Evolutionary conservation across 176 grass and related monocot genomes (phyloP).

Genomic region (Calamus simplicifolius): DNA sequence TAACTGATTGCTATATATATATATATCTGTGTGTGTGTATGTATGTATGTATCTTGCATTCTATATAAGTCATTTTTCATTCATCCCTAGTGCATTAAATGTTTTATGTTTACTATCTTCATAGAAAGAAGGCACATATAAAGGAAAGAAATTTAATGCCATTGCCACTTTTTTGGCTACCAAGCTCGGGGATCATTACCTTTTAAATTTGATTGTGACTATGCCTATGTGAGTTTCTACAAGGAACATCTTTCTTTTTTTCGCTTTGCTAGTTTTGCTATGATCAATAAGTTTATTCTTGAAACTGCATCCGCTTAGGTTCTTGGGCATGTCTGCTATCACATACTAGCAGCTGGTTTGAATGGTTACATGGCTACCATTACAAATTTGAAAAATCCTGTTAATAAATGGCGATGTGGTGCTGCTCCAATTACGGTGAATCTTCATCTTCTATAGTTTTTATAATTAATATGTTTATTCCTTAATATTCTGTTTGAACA

Average conservation of each 20-base stretch:
- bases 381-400: slow-evolving; percentile 92
- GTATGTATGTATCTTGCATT: too few species aligned
- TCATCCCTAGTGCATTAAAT: not conserved
- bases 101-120: slow-evolving; percentile 15
- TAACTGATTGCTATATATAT: too few species aligned
- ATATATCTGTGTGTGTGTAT: too few species aligned
- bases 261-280: not conserved
- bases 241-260: slow-evolving; percentile 10
- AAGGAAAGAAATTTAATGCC: slow-evolving; percentile 98
- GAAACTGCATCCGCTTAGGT: slow-evolving; percentile 40
- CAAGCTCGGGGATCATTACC: slow-evolving; percentile 94
- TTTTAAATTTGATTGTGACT: slow-evolving; percentile 97
- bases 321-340: slow-evolving; percentile 93
- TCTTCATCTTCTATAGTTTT: not conserved
- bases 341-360: slow-evolving; percentile 79
- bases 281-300: not conserved
- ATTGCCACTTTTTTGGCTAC: slow-evolving; percentile 99
- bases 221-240: slow-evolving; percentile 67
- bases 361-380: slow-evolving; percentile 98
- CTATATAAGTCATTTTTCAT: too few species aligned
- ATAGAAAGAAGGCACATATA: slow-evolving; percentile 95
- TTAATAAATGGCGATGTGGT: slow-evolving; percentile 91
- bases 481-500: too few species aligned
- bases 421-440: slow-evolving; percentile 93
- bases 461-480: not conserved